phyloP scores from a whole-genome alignment of 179 eudicot species.

The Gypsophila paniculata region DNA sequence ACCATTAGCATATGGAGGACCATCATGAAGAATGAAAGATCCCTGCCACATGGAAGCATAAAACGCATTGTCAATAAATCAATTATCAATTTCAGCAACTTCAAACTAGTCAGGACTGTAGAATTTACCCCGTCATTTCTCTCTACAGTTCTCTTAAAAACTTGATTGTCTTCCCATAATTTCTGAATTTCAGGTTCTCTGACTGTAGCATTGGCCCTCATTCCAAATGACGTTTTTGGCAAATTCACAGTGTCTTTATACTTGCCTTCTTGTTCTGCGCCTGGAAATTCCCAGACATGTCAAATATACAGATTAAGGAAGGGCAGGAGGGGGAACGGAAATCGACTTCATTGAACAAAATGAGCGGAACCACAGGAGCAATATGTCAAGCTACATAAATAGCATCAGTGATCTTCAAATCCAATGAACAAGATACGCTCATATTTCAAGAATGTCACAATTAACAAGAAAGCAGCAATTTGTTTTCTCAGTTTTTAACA shows the following conservation, averaged over 20 bases:
- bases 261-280: slow-evolving; percentile 77
- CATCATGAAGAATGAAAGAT: slow-evolving; percentile 89
- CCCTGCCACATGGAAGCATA: slow-evolving; percentile 43
- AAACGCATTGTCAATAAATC: slow-evolving; percentile 13
- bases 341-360: neutral
- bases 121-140: slow-evolving; percentile 71
- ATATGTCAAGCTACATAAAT: no score
- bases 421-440: no score
- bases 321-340: neutral
- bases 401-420: no score
- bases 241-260: slow-evolving; percentile 86
- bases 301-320: neutral
- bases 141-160: slow-evolving; percentile 66
- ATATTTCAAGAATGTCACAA: neutral
- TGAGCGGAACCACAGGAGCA: neutral
- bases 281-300: slow-evolving; percentile 33
- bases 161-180: slow-evolving; percentile 91
- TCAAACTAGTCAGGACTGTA: slow-evolving; percentile 3
- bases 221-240: slow-evolving; percentile 76
- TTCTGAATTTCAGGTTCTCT: slow-evolving; percentile 98
- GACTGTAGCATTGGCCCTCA: slow-evolving; percentile 82
- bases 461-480: neutral
- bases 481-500: neutral
- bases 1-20: slow-evolving; percentile 97
- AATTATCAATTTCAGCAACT: neutral